These are phyloP conservation scores for Candida xiaguanensis DNA, from an alignment of 805 yeast genomes.

Conservation along the genomic window DNA sequence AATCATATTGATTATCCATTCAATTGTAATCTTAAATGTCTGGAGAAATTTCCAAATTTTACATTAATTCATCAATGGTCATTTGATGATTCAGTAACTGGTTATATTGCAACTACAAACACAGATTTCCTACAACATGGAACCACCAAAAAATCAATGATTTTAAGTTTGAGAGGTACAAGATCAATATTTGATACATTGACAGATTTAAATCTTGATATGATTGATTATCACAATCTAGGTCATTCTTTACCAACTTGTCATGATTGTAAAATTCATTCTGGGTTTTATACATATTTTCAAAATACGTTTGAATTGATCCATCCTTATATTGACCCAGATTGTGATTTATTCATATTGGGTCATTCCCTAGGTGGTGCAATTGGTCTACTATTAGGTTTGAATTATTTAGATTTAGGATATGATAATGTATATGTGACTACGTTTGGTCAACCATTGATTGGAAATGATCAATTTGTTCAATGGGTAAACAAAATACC, in stretches of 20 bases:
- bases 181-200: conserved; percentile 37
- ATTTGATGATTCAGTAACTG: conserved; percentile 33
- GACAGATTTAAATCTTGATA: conserved; percentile 36
- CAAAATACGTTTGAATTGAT: conserved; percentile 24
- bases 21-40: conserved; percentile 35
- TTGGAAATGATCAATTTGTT: conserved; percentile 38
- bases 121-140: neutral
- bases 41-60: conserved; percentile 30
- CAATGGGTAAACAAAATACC: conserved; percentile 25
- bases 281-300: conserved; percentile 32
- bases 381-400: conserved; percentile 32
- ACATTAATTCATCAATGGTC: conserved; percentile 40
- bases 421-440: conserved; percentile 27
- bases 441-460: conserved; percentile 44
- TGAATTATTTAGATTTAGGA: conserved; percentile 34
- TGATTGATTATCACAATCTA: conserved; percentile 24
- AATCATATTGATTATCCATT: conserved; percentile 34
- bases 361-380: conserved; percentile 43
- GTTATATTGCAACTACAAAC: conserved; percentile 34
- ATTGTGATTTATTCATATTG: conserved; percentile 18
- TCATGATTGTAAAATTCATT: conserved; percentile 36
- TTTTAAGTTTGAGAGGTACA: conserved; percentile 41
- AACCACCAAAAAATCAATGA: conserved; percentile 21
- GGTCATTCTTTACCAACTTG: conserved; percentile 23
- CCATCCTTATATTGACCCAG: conserved; percentile 19